Base-by-base conservation (phyloP, 2,329 filamentous ascomycete species). In the Pseudocercospora cruenta region DNA sequence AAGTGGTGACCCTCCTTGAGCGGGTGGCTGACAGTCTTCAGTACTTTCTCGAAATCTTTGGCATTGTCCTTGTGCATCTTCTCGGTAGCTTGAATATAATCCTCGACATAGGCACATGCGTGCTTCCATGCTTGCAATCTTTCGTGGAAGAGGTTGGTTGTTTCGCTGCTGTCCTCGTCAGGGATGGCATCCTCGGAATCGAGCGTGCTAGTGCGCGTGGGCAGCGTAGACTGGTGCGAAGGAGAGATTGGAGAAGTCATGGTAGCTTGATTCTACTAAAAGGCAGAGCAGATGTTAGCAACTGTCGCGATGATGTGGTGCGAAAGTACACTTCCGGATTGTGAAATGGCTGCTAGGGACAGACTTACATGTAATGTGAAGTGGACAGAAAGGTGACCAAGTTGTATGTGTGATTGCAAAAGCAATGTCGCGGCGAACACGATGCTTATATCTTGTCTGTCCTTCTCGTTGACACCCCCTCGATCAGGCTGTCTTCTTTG, bases 111-210 rank as follows among this genome's bases (percentile, higher is more conserved):
- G 64, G 85, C 92, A 69, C 93, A 92, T 67, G 94, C 92, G 79
- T 98, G 94, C 79, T 97, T 98, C 93, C 93, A 99, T 55, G 95
- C 95, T 75, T 92, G 91, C 67, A 99, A 85, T 70, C 95, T 89
- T 83, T 98, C 93, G 63, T 90, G 85, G 70, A 99, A 90, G 58
- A 98, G 86, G 77, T 80, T 83, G 53, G 82, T 83, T 47, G 79
- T 78, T 75, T 83, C 82, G 69, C 79, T 82, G 62, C 80, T 82
- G 67, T 84, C 82, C 74, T 84, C 82, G 31, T 80, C 81, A 4
- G 82, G 80, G 39, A 83, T 75, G 6, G 81, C 81, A 66, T 83
- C 82, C 51, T 82, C 80, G 19, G 78, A 75, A 54, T 82, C 79
- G 65, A 72, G 78, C 47, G 66, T 64, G 59, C 43, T 65, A 33